These are phyloP conservation scores for Phycomyces blakesleeanus DNA, from an alignment of 192 early-diverging fungal genomes.

Conservation along the genomic window DNA sequence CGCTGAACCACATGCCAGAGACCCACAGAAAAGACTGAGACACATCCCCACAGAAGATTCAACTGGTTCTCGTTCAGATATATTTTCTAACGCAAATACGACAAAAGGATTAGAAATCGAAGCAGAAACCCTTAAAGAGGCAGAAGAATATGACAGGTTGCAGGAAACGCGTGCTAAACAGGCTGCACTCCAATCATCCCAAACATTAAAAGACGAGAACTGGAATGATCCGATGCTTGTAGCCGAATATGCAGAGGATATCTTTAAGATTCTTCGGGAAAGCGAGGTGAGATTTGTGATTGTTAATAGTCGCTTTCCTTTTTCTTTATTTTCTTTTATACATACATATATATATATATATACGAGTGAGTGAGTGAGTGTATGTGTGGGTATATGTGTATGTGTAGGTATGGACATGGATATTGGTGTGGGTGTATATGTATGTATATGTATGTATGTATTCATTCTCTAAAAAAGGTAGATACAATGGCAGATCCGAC, in stretches of 20 bases:
- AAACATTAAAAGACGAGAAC: slow-evolving; percentile 42
- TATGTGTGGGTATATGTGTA: too few relatives aligned
- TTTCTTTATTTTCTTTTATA: too few relatives aligned
- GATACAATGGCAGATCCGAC: slow-evolving; percentile 69
- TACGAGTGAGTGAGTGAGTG: too few relatives aligned
- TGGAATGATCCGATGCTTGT: slow-evolving; percentile 86
- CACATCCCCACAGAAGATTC: too few relatives aligned
- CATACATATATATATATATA: too few relatives aligned
- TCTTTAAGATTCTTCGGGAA: slow-evolving; percentile 80
- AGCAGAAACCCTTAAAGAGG: background rate
- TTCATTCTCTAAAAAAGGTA: slow-evolving; percentile 32
- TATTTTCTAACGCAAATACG: too few relatives aligned
- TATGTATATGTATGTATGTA: too few relatives aligned
- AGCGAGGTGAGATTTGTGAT: slow-evolving; percentile 52
- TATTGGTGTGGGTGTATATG: too few relatives aligned
- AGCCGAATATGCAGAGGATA: slow-evolving; percentile 90
- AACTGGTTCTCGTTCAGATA: too few relatives aligned
- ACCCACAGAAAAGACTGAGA: too few relatives aligned
- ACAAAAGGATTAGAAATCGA: background rate
- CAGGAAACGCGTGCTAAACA: slow-evolving; percentile 4
- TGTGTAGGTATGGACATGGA: too few relatives aligned
- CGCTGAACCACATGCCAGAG: too few relatives aligned
- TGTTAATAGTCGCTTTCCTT: background rate
- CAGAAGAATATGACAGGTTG: background rate
- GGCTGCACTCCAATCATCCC: background rate